Evolutionary conservation across 208 protist genomes (phyloP).

Genomic region (Leishmania amazonensis): DNA sequence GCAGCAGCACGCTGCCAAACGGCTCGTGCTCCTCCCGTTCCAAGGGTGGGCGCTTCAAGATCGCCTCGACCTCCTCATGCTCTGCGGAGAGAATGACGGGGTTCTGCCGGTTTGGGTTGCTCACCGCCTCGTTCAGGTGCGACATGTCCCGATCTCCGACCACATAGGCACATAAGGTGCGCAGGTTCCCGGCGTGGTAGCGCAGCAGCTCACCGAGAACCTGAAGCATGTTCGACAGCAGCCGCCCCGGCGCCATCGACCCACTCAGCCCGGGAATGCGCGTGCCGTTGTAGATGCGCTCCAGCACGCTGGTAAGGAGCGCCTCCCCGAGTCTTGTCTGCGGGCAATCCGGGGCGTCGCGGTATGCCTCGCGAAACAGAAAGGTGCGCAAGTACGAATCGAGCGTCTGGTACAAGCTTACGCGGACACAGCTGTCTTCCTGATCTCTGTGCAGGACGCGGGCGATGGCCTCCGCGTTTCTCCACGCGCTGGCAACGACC

Average conservation of each 20-base stretch:
- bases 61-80: constrained; percentile 41
- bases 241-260: constrained; percentile 55
- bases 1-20: constrained; percentile 71
- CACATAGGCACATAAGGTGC: constrained; percentile 53
- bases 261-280: constrained; percentile 53
- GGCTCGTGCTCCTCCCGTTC: constrained; percentile 71
- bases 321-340: constrained; percentile 46
- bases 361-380: constrained; percentile 33
- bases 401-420: constrained; percentile 61
- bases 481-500: constrained; percentile 10
- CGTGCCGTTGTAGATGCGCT: constrained; percentile 84
- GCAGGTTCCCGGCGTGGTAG: constrained; percentile 70
- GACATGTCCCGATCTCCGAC: constrained; percentile 31
- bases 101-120: constrained; percentile 32
- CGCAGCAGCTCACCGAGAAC: constrained; percentile 70
- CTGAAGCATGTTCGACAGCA: constrained; percentile 57
- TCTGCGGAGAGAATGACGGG: constrained; percentile 24
- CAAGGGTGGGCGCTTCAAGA: constrained; percentile 58
- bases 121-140: constrained; percentile 50
- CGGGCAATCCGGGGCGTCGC: constrained; percentile 27
- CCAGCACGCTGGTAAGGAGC: constrained; percentile 57
- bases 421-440: constrained; percentile 75
- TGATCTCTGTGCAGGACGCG: constrained; percentile 32
- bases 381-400: constrained; percentile 76
- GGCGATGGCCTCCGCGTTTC: constrained; percentile 53